Evolutionary conservation across 306 rosid species (phyloP), one percentile per base, ranked within the genome.

Genomic region (Casuarina equisetifolia): DNA sequence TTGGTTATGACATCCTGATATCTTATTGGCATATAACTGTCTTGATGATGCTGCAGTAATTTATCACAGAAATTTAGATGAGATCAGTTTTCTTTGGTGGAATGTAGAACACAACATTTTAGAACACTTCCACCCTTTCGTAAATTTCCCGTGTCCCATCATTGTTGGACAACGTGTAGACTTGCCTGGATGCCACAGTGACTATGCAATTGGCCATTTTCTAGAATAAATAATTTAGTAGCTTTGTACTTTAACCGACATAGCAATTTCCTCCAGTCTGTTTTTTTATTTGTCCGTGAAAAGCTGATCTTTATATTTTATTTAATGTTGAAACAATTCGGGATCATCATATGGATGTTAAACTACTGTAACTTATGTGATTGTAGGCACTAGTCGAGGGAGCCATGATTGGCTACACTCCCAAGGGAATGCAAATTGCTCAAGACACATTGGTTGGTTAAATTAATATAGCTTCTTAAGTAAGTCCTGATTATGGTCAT

Each of bases 371-470:
- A 58, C 67, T 59, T 80, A 58, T 78, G 76, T 81, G 78, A 50
- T 66, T 86, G 81, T 88, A 95, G 99, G 84, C 87, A 72, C 91
- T 95, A 73, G 87, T 87, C 25, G 91, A 89, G 80, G 99, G 99
- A 66, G 97, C 99, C 74, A 95, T 95, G 97, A 12, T 68, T 86
- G 99, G 99, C 25, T 7, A 95, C 87, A 91, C 97, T 69, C 89
- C 92, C 50, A 86, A 82, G 79, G 99, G 99, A 85, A 91, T 95
- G 99, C 86, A 95, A 83, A 69, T 92, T 83, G 92, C 98, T 74
- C 92, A 88, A 77, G 92, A 95, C 58, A 76, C 84, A 42, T 86
- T 95, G 90, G 99, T 91, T 71, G 79, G 45, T 73, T 84, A 35
- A 42, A 69, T 78, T 75, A 39, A 48, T 40, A 9, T 75, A 69